Evolutionary conservation across 805 yeast species (phyloP).

Genomic region (Debaryomyces maramus): DNA sequence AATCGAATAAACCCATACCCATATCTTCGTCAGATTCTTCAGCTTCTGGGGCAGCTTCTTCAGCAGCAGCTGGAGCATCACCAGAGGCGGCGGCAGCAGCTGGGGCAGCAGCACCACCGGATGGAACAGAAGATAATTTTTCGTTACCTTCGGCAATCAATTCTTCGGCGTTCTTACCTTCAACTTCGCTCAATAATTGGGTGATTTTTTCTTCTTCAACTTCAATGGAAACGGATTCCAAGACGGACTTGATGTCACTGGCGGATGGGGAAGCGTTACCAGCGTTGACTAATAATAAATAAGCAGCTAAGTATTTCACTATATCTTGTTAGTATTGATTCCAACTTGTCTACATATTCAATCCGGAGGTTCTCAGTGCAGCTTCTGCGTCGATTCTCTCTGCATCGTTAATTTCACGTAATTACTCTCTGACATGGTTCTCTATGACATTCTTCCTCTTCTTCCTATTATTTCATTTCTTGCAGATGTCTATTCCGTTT

Average conservation of each 20-base stretch:
- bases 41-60: slow-evolving; percentile 66
- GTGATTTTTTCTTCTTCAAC: slow-evolving; percentile 86
- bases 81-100: slow-evolving; percentile 70
- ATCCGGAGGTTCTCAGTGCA: too few relatives aligned
- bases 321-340: slow-evolving; percentile 11
- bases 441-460: too few relatives aligned
- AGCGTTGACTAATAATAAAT: slow-evolving; percentile 96
- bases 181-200: slow-evolving; percentile 77
- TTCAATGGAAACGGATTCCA: slow-evolving; percentile 95
- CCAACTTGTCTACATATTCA: too few relatives aligned
- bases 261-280: slow-evolving; percentile 95
- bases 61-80: slow-evolving; percentile 70
- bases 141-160: slow-evolving; percentile 92
- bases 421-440: too few relatives aligned
- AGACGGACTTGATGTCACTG: slow-evolving; percentile 82
- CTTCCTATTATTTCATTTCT: too few relatives aligned
- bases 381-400: too few relatives aligned
- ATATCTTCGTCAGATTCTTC: slow-evolving; percentile 70
- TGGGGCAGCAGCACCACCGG: slow-evolving; percentile 96
- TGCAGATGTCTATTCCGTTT: too few relatives aligned
- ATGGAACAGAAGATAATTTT: slow-evolving; percentile 96
- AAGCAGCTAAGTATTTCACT: slow-evolving; percentile 99
- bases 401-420: too few relatives aligned
- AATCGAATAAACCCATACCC: slow-evolving; percentile 99
- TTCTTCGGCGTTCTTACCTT: slow-evolving; percentile 89